These are phyloP conservation scores for Talaromyces thailandensis DNA, from an alignment of 495 filamentous ascomycete species.

Conservation along the genomic window DNA sequence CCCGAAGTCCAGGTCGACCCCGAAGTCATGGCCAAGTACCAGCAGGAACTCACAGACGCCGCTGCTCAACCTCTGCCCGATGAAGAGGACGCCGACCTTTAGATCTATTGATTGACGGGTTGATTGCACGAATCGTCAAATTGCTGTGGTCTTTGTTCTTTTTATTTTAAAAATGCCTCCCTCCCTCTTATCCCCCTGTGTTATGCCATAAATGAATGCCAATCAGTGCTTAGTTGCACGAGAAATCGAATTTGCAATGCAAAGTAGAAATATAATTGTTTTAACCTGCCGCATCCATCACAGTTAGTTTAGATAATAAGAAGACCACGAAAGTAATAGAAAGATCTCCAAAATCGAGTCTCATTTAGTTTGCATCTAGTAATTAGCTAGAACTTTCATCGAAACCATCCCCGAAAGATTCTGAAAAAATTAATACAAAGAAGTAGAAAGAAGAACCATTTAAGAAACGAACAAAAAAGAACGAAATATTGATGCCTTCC, in stretches of 20 bases:
- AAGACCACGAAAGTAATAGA: neutral
- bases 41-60: constrained; percentile 80
- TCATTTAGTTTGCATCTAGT: neutral
- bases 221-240: neutral
- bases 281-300: neutral
- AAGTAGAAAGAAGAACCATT: too few species aligned
- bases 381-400: too few species aligned
- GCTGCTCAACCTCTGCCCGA: constrained; percentile 81
- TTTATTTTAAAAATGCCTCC: neutral
- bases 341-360: neutral
- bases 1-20: constrained; percentile 84
- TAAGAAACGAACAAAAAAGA: too few species aligned
- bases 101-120: constrained; percentile 14
- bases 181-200: neutral
- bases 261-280: constrained; percentile 5
- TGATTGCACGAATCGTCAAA: neutral
- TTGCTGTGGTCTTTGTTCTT: neutral
- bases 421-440: too few species aligned
- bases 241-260: constrained; percentile 2
- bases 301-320: neutral
- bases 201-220: constrained; percentile 4
- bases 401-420: too few species aligned
- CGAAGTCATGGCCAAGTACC: constrained; percentile 69
- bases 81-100: constrained; percentile 83
- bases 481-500: neutral